Conservation (phyloP, 257 asterid species). For the Eucommia ulmoides region DNA sequence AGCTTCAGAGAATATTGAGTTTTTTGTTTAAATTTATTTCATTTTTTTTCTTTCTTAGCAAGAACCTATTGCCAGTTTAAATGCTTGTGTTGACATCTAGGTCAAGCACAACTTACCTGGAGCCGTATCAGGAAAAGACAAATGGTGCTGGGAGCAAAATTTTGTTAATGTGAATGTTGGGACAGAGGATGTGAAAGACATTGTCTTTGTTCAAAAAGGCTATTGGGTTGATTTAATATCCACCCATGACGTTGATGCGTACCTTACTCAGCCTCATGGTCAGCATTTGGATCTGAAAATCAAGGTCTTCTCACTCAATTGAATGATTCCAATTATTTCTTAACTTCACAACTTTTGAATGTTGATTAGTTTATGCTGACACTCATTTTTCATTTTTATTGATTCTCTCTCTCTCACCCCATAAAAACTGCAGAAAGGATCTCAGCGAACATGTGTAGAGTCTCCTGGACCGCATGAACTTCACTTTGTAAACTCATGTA, state of each 20-base stretch:
- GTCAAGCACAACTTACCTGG: constrained; percentile 43
- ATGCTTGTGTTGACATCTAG: constrained; percentile 26
- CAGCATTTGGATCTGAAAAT: constrained; percentile 49
- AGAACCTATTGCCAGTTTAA: constrained; percentile 2
- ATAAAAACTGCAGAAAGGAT: constrained; percentile 68
- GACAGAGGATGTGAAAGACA: constrained; percentile 63
- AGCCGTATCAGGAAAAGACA: constrained; percentile 48
- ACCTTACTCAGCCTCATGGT: constrained; percentile 48
- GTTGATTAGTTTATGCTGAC: no score
- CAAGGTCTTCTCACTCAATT: constrained; percentile 58
- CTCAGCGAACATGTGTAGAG: constrained; percentile 60
- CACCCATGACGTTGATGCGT: constrained; percentile 76
- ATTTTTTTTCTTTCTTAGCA: no score
- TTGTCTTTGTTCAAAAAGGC: constrained; percentile 76
- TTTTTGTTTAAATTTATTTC: no score
- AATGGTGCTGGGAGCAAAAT: constrained; percentile 92
- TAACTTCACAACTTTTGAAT: no score
- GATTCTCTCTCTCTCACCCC: constrained; percentile 6
- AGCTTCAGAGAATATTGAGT: no score
- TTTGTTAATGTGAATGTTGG: constrained; percentile 51
- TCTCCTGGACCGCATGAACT: constrained; percentile 91
- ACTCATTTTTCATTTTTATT: constrained; percentile 3
- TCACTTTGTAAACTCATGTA: constrained; percentile 68
- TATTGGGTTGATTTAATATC: constrained; percentile 68
- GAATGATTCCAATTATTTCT: no score